Evolutionary conservation across 225 moss, liverwort and hornwort genomes (phyloP), one percentile per base, ranked within the genome.

Genomic region (Rhytidiadelphus loreus): DNA sequence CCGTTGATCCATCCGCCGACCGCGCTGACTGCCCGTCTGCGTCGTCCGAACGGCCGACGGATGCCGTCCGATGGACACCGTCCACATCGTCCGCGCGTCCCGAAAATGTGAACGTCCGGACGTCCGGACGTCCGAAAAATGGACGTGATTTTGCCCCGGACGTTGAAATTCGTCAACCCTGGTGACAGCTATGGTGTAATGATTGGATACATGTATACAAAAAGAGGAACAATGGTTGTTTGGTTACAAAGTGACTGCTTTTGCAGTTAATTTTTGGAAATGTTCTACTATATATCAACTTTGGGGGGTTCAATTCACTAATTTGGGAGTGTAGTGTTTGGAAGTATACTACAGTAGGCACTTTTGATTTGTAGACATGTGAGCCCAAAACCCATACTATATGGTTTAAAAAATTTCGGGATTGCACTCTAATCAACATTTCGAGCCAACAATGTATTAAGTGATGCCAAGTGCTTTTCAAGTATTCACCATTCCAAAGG

Each of bases 251-350:
- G 13, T 13, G 3, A 25, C 0, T 41, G 1, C 25, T 15, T 39
- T 70, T 41, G 14, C 1, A 41, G 2, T 41, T 2, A 41, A 7
- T 41, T 41, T 25, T 8, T 39, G 3, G 13, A 69, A 13, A 39
- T 2, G 4, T 39, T 39, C 1, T 0, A 39, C 5, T 8, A 5
- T 41, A 5, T 25, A 2, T 25, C 2, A 5, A 41, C 23, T 68
- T 70, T 24, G 0, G 8, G 7, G 0, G 14, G 5, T 41, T 41
- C 5, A 25, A 25, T 15, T 41, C 2, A 25, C 0, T 16, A 0
- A 0, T 39, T 70, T 5, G 25, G 5, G 26, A 9, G 1, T 70
- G 25, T 8, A 41, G 15, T 41, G 9, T 41, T 70, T 25, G 15
- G 16, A 26, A 8, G 2, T 15, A 41, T 24, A 41, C 5, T 41